Evolutionary conservation across 140 eudicot species (phyloP), one percentile per base, ranked within the genome.

Genomic region (Cichorium intybus): DNA sequence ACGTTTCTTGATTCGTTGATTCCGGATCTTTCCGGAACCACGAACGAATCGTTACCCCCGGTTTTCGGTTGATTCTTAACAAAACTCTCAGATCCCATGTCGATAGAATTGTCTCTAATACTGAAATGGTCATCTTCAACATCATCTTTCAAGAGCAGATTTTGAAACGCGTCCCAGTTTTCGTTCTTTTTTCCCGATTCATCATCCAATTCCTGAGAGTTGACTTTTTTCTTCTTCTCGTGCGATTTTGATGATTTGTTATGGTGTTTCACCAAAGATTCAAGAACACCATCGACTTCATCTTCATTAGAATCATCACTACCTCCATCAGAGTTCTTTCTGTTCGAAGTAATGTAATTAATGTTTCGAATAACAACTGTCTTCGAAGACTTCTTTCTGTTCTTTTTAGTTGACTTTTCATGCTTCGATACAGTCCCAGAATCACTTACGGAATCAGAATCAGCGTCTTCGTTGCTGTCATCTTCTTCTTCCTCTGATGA

Each of bases 321-420:
- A n/a, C 75, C 87, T 10, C 85, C 85, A 60, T 60, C 72, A 24
- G 80, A 80, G 64, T 74, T 76, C 76, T 76, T 81, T 75, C 78
- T 79, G 60, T 88, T 80, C 17, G 98, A 92, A 56, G 95, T 85
- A 10, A 93, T 89, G 70, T 93, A 93, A 59, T 93, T 93, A 59
- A 93, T 86, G 72, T 93, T 93, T 31, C 99, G 97, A 27, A 93
- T 93, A 35, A 93, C 97, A 20, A 93, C 99, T 0, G 89, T 93
- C 71, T 87, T 93, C 41, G 99, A 93, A 11, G 90, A 73, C 75
- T 80, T 90, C 63, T 89, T 93, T 72, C 75, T 79, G 63, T 82
- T 74, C 77, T 77, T 93, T 62, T 76, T 93, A 35, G 28, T 58
- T 45, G 74, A 66, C 80, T 85, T 83, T 68, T 80, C 93, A 35